Evolutionary conservation across 768 basidiomycete species (phyloP).

Genomic region (Agaricus blazei): DNA sequence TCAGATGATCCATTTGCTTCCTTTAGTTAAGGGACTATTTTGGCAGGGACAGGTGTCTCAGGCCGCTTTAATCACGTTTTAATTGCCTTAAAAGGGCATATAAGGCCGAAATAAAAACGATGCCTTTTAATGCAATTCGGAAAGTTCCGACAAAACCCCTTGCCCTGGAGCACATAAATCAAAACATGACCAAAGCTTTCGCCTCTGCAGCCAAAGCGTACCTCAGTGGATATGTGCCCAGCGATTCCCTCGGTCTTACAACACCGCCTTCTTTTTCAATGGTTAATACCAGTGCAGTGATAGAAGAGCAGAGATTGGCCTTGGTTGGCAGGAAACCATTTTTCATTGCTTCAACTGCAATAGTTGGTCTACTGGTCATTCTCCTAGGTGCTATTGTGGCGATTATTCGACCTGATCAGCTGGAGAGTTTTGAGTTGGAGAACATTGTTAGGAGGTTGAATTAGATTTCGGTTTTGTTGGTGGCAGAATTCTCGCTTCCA

Average conservation of each 20-base stretch:
- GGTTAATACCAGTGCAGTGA: neutral
- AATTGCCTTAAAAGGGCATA: too few species aligned
- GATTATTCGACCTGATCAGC: neutral
- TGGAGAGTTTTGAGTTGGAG: constrained; percentile 3
- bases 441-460: neutral
- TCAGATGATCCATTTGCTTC: too few species aligned
- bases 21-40: too few species aligned
- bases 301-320: neutral
- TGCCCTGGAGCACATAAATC: neutral
- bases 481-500: too few species aligned
- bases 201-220: constrained; percentile 1
- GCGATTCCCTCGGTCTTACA: neutral
- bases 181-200: neutral
- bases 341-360: neutral
- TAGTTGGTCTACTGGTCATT: neutral
- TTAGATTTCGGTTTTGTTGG: too few species aligned
- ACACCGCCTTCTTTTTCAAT: neutral
- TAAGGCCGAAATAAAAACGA: too few species aligned
- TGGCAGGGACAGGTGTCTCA: too few species aligned
- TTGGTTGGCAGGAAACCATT: constrained; percentile 1
- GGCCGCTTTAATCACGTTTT: too few species aligned
- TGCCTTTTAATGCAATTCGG: too few species aligned
- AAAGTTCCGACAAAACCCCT: too few species aligned
- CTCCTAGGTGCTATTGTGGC: neutral
- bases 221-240: neutral